These are phyloP conservation scores for Harringtonia lauricola DNA, from an alignment of 2,329 filamentous ascomycete genomes.

Conservation along the genomic window DNA sequence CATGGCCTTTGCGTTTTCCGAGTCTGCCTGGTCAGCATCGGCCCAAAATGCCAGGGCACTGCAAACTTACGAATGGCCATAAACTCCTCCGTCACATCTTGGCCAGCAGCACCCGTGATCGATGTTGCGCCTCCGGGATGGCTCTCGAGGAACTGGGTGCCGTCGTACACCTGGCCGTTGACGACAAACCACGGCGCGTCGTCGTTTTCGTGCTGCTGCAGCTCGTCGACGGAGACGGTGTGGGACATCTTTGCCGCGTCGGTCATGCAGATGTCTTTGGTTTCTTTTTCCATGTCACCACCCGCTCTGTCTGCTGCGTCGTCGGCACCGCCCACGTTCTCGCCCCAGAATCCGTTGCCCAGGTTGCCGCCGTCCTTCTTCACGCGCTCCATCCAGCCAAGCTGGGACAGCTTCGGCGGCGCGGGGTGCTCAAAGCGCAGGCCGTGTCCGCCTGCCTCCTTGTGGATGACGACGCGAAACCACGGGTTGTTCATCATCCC, in stretches of 20 bases:
- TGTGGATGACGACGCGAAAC: conserved; percentile 71
- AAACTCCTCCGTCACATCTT: conserved; percentile 81
- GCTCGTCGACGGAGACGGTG: conserved; percentile 57
- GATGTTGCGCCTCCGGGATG: conserved; percentile 83
- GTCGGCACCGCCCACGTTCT: conserved; percentile 40
- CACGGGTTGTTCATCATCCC: conserved; percentile 99
- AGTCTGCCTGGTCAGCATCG: conserved; percentile 43
- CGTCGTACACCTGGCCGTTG: conserved; percentile 81
- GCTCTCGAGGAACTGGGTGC: conserved; percentile 64
- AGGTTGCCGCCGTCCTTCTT: conserved; percentile 76
- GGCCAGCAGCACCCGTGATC: conserved; percentile 70
- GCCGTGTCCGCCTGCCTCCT: conserved; percentile 45
- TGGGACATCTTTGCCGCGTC: conserved; percentile 44
- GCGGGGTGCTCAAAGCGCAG: conserved; percentile 84
- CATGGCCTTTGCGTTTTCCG: conserved; percentile 85
- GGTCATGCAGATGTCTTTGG: conserved; percentile 66
- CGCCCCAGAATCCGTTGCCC: conserved; percentile 76
- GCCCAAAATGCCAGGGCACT: not conserved
- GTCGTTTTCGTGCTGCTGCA: conserved; percentile 55
- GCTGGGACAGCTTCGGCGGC: conserved; percentile 62
- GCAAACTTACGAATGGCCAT: conserved; percentile 72
- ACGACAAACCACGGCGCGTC: conserved; percentile 77
- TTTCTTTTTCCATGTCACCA: conserved; percentile 30
- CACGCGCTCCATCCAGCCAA: conserved; percentile 89
- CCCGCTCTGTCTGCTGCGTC: not conserved